These are phyloP conservation scores for Botryobasidium botryosum DNA, from an alignment of 768 basidiomycete species.

Conservation along the genomic window DNA sequence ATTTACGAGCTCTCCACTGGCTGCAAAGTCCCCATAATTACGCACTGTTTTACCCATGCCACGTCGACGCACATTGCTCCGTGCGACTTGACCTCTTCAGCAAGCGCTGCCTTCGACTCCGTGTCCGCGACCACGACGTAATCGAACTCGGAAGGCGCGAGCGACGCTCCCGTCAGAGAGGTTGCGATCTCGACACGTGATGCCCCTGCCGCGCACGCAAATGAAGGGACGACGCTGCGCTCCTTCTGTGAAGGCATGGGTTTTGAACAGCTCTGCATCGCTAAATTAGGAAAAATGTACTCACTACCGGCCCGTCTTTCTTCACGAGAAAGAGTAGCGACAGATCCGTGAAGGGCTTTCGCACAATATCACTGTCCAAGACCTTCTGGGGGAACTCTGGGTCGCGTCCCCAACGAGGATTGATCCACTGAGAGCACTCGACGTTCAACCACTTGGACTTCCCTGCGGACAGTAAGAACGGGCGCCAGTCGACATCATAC, in stretches of 20 bases:
- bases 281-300: neutral
- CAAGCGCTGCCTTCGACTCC: neutral
- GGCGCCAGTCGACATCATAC: conserved; percentile 6
- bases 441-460: neutral
- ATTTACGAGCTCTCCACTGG: too few relatives aligned
- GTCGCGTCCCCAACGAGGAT: neutral
- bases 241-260: too few relatives aligned
- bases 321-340: neutral
- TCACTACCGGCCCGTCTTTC: neutral
- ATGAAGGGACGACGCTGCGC: neutral
- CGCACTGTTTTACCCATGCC: neutral
- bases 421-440: neutral
- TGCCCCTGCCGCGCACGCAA: neutral
- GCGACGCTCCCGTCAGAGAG: neutral
- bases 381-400: too few relatives aligned
- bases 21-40: neutral
- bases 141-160: neutral
- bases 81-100: neutral
- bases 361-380: neutral
- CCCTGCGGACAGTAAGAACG: conserved; percentile 9
- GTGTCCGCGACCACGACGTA: neutral
- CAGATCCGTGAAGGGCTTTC: neutral
- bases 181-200: neutral
- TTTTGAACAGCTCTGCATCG: too few relatives aligned
- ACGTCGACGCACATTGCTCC: neutral